Evolutionary conservation across 345 rosid genomes (phyloP), one percentile per base, ranked within the genome.

Genomic region (Syzygium grande): DNA sequence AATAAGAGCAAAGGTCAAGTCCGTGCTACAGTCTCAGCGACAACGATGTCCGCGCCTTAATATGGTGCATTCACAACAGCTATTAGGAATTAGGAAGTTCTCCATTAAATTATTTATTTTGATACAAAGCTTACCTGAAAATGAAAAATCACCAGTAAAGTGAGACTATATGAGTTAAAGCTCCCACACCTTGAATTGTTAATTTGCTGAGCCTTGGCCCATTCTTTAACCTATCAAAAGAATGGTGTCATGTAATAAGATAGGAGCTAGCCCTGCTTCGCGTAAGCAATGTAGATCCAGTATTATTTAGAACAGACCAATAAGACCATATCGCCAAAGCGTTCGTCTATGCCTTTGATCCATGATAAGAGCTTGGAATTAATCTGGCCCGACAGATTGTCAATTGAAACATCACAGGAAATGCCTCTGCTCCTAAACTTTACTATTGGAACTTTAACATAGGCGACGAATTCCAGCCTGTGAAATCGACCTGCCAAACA

Each of bases 91-190:
- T 9, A 9, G 13, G 34, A 34, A 15, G 19, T 29, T 65, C 41
- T 65, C 22, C 41, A 29, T 29, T 15, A 65, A 29, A 65, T 30
- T 15, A 7, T 17, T 63, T 65, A 65, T 30, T 30, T 65, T 65
- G 43, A 30, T 65, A 65, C 41, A 49, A 53, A 51, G 56, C 68
- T 87, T 86, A 95, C 98, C 98, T 97, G 99, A 90, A 97, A 93
- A 93, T 96, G 99, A 91, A 97, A 97, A 91, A 96, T 89, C 85
- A 97, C 97, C 77, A 96, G 92, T 90, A 96, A 90, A 91, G 94
- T 90, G 85, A 97, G 96, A 61, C 95, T 92, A 86, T 94, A 95
- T 1, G 98, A 96, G 92, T 94, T 97, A 34, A 97, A 88, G 53
- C 96, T 91, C 87, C 98, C 97, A 29, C 21, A 6, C 90, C 90